Base-by-base conservation (phyloP, 2,329 filamentous ascomycete species). In the Epichloe uncinata region DNA sequence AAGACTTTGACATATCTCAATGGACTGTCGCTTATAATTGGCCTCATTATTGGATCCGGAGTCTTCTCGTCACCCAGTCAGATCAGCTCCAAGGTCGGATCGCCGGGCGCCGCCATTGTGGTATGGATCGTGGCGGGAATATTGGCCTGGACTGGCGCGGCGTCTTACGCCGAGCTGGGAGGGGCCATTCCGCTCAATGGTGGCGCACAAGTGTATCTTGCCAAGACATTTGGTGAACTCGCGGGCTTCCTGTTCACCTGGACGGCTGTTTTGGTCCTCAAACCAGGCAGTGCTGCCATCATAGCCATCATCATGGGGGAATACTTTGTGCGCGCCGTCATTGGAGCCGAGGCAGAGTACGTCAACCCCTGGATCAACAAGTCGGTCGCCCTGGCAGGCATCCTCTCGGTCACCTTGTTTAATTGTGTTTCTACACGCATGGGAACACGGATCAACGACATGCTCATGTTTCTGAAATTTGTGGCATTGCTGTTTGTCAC, bases 391-490 rank as follows among this genome's bases (percentile, higher is more conserved):
- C 66, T 97, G 52, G 71, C 79, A 7, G 90, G 87, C 3, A 70
- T 98, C 36, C 65, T 85, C 3, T 34, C 81, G 2, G 87, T 97
- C 50, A 96, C 89, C 0, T 71, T 87, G 45, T 65, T 97, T 59
- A 98, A 97, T 67, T 94, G 88, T 66, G 71, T 96, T 18, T 96
- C 90, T 4, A 98, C 93, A 4, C 85, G 84, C 59, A 72, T 96
- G 40, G 90, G 88, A 41, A 95, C 89, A 3, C 76, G 87, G 45
- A 80, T 93, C 62, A 90, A 94, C 50, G 90, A 98, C 64, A 68
- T 88, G 60, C 89, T 98, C 68, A 95, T 98, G 88, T 88, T 98
- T 62, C 75, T 97, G 66, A 98, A 98, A 66, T 96, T 98, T 63
- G 72, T 95, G 54, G 91, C 89, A 16, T 72, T 98, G 54, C 64